phyloP scores from a whole-genome alignment of 2,329 filamentous ascomycete genomes.

The Stachybotrys chartarum region DNA sequence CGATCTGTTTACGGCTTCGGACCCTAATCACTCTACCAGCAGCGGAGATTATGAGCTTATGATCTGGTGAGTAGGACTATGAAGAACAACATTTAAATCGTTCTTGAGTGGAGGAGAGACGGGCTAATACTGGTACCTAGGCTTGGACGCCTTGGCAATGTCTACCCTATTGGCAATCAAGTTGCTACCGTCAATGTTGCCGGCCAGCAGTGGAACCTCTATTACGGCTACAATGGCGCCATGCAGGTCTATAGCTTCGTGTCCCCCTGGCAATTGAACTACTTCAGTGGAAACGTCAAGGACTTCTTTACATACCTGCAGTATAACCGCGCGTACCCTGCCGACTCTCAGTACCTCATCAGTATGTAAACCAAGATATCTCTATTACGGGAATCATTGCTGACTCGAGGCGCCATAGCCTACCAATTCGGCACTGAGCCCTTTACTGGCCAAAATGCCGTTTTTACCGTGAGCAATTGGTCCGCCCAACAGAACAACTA shows the following conservation, averaged over 20 bases:
- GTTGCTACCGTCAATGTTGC: constrained; percentile 47
- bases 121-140: constrained; percentile 1
- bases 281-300: constrained; percentile 48
- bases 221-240: constrained; percentile 46
- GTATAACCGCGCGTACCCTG: constrained; percentile 35
- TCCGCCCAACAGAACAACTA: neutral
- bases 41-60: constrained; percentile 51
- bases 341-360: constrained; percentile 42
- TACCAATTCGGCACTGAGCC: constrained; percentile 42
- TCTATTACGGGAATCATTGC: neutral
- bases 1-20: constrained; percentile 47
- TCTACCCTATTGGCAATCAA: constrained; percentile 17
- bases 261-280: constrained; percentile 29
- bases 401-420: constrained; percentile 2
- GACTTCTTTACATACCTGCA: constrained; percentile 49
- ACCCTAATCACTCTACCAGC: constrained; percentile 26
- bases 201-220: constrained; percentile 48
- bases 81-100: neutral
- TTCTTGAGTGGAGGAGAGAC: neutral
- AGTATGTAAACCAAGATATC: constrained; percentile 6
- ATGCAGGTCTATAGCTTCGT: constrained; percentile 53
- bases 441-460: constrained; percentile 38
- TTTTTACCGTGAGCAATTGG: constrained; percentile 6
- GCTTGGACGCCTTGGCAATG: constrained; percentile 10
- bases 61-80: constrained; percentile 36